Evolutionary conservation across 139 green algal species (phyloP).

Genomic region (Coelastrella sp.): DNA sequence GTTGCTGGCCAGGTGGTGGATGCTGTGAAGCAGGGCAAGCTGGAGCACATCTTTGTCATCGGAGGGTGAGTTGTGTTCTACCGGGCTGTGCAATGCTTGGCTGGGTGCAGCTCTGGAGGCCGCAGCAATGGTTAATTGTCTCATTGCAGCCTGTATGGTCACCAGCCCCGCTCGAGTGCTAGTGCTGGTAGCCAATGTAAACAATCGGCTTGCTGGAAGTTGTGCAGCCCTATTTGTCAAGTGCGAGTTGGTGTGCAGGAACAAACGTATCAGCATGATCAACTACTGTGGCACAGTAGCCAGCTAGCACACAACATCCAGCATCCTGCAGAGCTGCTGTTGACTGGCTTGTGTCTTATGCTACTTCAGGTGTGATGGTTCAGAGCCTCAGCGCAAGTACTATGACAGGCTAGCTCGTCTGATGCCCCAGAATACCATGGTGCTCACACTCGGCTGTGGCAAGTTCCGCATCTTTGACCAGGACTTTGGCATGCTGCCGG

Average conservation of each 20-base stretch:
- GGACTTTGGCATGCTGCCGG: slow-evolving; percentile 66
- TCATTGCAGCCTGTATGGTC: too few species aligned
- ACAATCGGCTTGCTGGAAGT: too few species aligned
- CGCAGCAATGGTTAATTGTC: too few species aligned
- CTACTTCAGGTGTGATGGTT: slow-evolving; percentile 65
- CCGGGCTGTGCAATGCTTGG: too few species aligned
- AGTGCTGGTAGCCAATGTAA: not conserved
- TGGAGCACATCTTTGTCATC: slow-evolving; percentile 72
- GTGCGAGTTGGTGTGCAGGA: too few species aligned
- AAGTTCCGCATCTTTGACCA: slow-evolving; percentile 85
- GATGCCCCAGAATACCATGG: slow-evolving; percentile 55
- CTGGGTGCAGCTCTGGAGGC: too few species aligned
- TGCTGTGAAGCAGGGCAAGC: slow-evolving; percentile 62
- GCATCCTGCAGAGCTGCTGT: not conserved
- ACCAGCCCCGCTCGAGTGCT: not conserved
- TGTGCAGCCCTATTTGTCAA: too few species aligned
- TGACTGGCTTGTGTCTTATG: not conserved
- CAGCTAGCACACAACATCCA: not conserved
- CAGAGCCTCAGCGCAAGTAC: slow-evolving; percentile 70
- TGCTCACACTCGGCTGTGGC: slow-evolving; percentile 79
- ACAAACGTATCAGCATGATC: too few species aligned
- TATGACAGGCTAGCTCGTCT: slow-evolving; percentile 51
- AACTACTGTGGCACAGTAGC: too few species aligned
- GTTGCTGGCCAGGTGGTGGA: slow-evolving; percentile 64
- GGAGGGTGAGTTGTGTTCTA: slow-evolving; percentile 49